phyloP scores from a whole-genome alignment of 1,139 yeast species.

The Taphrina wiesneri region DNA sequence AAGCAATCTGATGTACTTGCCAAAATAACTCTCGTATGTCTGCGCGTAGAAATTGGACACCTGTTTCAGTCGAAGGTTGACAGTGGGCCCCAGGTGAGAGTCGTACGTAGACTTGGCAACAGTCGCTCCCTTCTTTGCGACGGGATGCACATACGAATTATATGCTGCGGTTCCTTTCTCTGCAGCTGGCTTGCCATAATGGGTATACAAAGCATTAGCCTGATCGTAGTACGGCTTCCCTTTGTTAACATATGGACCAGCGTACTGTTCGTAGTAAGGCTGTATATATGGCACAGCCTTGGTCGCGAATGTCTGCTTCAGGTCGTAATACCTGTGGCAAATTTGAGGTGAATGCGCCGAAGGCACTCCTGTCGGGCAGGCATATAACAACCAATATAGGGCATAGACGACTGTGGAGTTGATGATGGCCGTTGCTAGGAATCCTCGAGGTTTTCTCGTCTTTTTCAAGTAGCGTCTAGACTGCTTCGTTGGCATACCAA shows the following conservation, averaged over 20 bases:
- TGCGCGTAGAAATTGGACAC: not conserved
- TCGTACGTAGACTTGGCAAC: conserved; percentile 12
- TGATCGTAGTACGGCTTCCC: conserved; percentile 27
- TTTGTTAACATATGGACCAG: conserved; percentile 27
- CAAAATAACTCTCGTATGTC: conserved; percentile 20
- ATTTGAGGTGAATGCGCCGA: conserved; percentile 13
- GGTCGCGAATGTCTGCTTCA: conserved; percentile 12
- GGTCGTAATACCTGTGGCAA: conserved; percentile 21
- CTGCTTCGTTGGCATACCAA: conserved; percentile 25
- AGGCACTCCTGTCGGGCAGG: conserved; percentile 28
- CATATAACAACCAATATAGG: conserved; percentile 28
- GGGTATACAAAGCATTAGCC: conserved; percentile 11
- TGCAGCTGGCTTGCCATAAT: conserved; percentile 28
- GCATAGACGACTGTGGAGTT: conserved; percentile 25
- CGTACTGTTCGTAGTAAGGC: conserved; percentile 30
- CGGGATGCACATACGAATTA: conserved; percentile 20
- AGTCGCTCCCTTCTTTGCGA: conserved; percentile 1
- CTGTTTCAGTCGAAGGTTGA: not conserved
- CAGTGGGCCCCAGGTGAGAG: conserved; percentile 11
- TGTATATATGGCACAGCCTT: conserved; percentile 25
- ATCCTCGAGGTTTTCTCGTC: conserved; percentile 9
- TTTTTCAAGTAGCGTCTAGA: not conserved
- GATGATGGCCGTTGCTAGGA: conserved; percentile 12
- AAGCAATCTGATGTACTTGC: not conserved
- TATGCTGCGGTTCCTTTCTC: conserved; percentile 7